A percentile compares a stretch with the other conserved stretches of the same genome.
These are phyloP conservation scores for Cercospora sp. DNA, from an alignment of 2,329 filamentous ascomycete genomes.

Conservation along the genomic window DNA sequence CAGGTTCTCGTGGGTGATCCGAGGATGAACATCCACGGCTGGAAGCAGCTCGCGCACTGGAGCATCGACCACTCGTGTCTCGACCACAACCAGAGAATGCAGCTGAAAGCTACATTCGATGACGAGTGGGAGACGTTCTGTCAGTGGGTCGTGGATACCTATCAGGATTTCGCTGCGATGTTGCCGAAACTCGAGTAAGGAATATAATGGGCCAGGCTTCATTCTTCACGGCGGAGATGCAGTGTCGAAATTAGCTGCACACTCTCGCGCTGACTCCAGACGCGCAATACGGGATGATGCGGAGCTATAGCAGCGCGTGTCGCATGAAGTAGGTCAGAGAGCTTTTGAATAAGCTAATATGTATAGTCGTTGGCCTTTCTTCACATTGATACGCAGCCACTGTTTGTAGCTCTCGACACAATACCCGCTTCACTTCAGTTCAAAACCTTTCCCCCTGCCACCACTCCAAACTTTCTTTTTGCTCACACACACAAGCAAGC, in stretches of 20 bases:
- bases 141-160: slow-evolving; percentile 15
- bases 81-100: slow-evolving; percentile 40
- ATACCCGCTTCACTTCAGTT: neutral
- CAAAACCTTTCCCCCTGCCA: neutral
- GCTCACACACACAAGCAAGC: neutral
- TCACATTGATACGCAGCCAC: neutral
- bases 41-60: slow-evolving; percentile 62
- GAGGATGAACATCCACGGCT: slow-evolving; percentile 67
- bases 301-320: neutral
- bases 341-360: neutral
- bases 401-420: neutral
- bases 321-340: neutral
- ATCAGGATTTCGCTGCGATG: neutral
- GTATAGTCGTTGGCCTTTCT: neutral
- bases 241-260: neutral
- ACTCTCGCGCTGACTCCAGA: too few relatives aligned
- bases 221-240: neutral
- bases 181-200: slow-evolving; percentile 2
- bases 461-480: neutral
- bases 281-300: neutral
- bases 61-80: slow-evolving; percentile 50
- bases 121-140: slow-evolving; percentile 61
- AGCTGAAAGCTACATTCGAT: slow-evolving; percentile 51
- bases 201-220: neutral
- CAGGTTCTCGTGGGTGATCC: slow-evolving; percentile 69